Evolutionary conservation across 768 basidiomycete species (phyloP), one percentile per base, ranked within the genome.

Genomic region (Serendipita sp.): DNA sequence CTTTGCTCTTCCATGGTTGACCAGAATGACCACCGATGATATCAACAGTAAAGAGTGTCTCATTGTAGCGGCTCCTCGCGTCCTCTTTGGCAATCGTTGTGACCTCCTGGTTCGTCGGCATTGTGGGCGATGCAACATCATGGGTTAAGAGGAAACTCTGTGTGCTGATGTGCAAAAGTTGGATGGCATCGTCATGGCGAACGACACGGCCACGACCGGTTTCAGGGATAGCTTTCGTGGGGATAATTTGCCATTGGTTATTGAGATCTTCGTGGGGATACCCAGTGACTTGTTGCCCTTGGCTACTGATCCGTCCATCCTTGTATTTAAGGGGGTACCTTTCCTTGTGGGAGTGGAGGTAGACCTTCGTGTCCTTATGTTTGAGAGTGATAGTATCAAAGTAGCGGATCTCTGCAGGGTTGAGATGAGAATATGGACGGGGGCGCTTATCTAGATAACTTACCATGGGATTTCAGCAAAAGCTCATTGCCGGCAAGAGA

Each of bases 31-130:
- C 88, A 48, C 90, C 89, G 46, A 81, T 78, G 44, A 99, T 78
- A 4, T 81, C 73, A 11, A 99, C 70, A 68, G 81, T 77, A 82
- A 97, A 99, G 7, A 93, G 79, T 0, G 95, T 97, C 66, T 99
- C 94, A 67, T 91, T 89, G 72, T 88, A 80, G 60, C 88, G 81
- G 5, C 80, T 78, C 30, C 56, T 60, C 65, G 83, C 76, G 68
- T 95, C 89, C 66, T 89, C 86, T 71, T 83, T 86, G 3, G 86
- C 73, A 83, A 86, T 88, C 0, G 96, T 98, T 3, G 96, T 99
- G 74, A 98, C 93, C 74, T 99, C 96, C 72, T 97, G 93, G 73
- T 98, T 98, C 56, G 96, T 99, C 15, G 96, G 86, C 87, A 92
- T 94, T 58, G 93, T 81, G 3, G 96, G 90, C 0, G 92, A 96